Base-by-base conservation (phyloP, 345 rosid species). In the Draba incana region DNA sequence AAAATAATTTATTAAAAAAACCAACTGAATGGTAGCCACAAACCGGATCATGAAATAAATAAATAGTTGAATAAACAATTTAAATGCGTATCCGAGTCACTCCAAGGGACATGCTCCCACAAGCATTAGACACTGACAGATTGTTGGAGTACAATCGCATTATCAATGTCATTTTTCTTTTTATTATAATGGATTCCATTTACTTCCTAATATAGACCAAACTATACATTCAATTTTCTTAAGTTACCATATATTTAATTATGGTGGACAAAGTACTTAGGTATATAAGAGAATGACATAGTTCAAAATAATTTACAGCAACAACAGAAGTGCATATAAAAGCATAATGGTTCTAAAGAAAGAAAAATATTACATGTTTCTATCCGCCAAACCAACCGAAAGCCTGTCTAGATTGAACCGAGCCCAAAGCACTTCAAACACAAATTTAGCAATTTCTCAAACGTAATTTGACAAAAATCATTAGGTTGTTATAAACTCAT, bases 51-150 rank as follows among this genome's bases (percentile, higher is more conserved):
- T 16, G 57, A 60, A 57, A 10, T 12, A 56, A 8, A 64, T 5
- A 42, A 62, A 15, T 8, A 48, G 68, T 52, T 27, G 68, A 66
- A 62, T 23, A 51, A 67, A 44, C n/a, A 62, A 62, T 27, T 50
- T 57, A 54, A 75, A 64, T 74, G 72, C 68, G 68, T 15, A 67
- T 67, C 77, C 68, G 72, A 74, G 77, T 74, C 77, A 74, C 68
- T 60, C 77, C 72, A 74, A 74, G 77, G 63, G 72, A 74, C 72
- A 74, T 74, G 77, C 77, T 74, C 77, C 77, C 63, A 66, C 77
- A 74, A 60, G 51, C 68, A 60, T 60, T 43, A 39, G 77, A 74
- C 77, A 74, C n/a, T 67, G 77, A 66, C 72, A 60, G 57, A 60
- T 74, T 60, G 72, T 67, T 60, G 63, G 68, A 74, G 63, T 74